These are phyloP conservation scores for Drechslerella stenobrocha DNA, from an alignment of 2,329 filamentous ascomycete species.

Conservation along the genomic window DNA sequence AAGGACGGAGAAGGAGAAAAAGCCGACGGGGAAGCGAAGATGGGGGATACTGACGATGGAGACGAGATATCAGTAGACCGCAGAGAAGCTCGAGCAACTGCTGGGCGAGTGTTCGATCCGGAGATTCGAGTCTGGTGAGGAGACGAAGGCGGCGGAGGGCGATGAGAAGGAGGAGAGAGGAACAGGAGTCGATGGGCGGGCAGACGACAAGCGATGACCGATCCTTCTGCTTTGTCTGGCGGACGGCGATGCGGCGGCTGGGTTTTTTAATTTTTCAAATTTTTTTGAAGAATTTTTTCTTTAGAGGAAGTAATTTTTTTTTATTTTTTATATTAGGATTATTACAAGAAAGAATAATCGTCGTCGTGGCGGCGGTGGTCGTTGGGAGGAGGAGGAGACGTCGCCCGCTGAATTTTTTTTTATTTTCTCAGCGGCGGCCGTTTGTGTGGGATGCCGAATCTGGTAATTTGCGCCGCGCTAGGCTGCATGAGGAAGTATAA, in stretches of 20 bases:
- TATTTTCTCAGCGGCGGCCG: slow-evolving; percentile 2
- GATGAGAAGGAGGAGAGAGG: not conserved
- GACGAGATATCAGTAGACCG: not conserved
- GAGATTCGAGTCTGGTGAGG: not conserved
- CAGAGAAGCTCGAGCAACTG: slow-evolving; percentile 1
- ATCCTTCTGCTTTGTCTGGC: not conserved
- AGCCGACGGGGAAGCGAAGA: not conserved
- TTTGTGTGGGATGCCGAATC: slow-evolving; percentile 6
- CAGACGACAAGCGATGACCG: slow-evolving; percentile 31
- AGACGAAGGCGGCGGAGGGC: not conserved
- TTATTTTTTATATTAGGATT: slow-evolving; percentile 54
- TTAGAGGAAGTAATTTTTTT: slow-evolving; percentile 55
- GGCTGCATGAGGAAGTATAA: not conserved
- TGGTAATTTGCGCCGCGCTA: not conserved
- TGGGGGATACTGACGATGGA: not conserved
- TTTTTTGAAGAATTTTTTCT: slow-evolving; percentile 56
- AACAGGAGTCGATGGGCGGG: slow-evolving; percentile 3
- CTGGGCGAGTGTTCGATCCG: not conserved
- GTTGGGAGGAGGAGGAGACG: slow-evolving; percentile 17
- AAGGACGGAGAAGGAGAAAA: not conserved
- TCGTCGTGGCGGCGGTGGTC: slow-evolving; percentile 42
- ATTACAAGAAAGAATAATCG: slow-evolving; percentile 54
- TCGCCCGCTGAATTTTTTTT: slow-evolving; percentile 33
- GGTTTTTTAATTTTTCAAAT: slow-evolving; percentile 45
- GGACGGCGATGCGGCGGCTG: not conserved